Evolutionary conservation across 768 basidiomycete species (phyloP).

Genomic region (Paxillus rubicundulus): DNA sequence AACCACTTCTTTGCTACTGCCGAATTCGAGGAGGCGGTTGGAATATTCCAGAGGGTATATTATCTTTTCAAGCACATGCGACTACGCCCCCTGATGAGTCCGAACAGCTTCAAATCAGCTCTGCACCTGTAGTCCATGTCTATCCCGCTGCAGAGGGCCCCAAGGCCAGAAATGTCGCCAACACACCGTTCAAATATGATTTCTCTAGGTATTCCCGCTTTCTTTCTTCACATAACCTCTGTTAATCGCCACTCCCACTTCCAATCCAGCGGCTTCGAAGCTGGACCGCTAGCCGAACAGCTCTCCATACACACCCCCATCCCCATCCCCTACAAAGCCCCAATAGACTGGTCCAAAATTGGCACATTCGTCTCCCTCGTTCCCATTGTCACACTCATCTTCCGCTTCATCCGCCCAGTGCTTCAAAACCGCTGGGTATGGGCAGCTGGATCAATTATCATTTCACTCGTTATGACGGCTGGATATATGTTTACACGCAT

Average conservation of each 20-base stretch:
- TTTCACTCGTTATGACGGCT: constrained; percentile 80
- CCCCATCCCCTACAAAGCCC: constrained; percentile 77
- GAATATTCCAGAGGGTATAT: constrained; percentile 76
- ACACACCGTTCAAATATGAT: constrained; percentile 65
- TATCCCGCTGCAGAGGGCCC: constrained; percentile 74
- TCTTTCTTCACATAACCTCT: neutral
- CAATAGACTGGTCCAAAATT: constrained; percentile 68
- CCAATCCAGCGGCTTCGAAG: constrained; percentile 73
- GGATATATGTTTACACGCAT: constrained; percentile 98
- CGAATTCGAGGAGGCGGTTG: constrained; percentile 79
- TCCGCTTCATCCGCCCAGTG: constrained; percentile 63
- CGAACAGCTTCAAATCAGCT: constrained; percentile 69
- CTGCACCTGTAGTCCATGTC: constrained; percentile 82
- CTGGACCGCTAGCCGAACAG: constrained; percentile 72
- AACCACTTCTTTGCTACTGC: constrained; percentile 90
- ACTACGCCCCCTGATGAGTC: constrained; percentile 9
- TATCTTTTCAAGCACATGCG: neutral
- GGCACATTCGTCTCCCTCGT: constrained; percentile 44
- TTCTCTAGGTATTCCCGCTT: constrained; percentile 60
- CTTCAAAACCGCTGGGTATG: constrained; percentile 75
- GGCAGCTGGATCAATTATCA: constrained; percentile 60
- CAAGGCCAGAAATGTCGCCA: constrained; percentile 48
- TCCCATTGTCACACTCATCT: constrained; percentile 46
- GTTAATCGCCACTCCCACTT: constrained; percentile 4
- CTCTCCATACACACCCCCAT: constrained; percentile 74